Evolutionary conservation across 2,329 filamentous ascomycete species (phyloP), one percentile per base, ranked within the genome.

Genomic region (Aspergillus melleus): DNA sequence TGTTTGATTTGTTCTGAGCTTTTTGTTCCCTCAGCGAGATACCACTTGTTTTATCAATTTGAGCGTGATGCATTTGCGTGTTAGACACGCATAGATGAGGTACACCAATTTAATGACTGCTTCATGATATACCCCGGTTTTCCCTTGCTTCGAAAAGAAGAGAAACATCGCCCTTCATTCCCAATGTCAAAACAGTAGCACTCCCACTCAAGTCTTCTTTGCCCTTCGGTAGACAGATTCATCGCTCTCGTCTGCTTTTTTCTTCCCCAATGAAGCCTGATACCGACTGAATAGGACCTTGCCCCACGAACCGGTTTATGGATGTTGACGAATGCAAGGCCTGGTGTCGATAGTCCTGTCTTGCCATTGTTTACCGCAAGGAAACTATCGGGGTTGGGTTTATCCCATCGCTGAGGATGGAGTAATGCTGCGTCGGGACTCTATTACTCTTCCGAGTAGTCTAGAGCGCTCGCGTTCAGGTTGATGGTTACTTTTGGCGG

Each of bases 371-470:
- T 68, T 20, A 56, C 47, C 2, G 65, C 66, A 4, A 70, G 61
- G 46, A 62, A 68, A 20, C 67, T 70, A 4, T 62, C 30, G 19
- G 39, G 19, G 32, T 70, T 69, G 8, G 57, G 55, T 26, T 52
- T 57, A 47, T 70, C 68, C 68, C 68, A 69, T 39, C 66, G 58
- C 11, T 49, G 52, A 2, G 68, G 67, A 20, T 51, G n/a, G 14
- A 65, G 69, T 0, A 5, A n/a, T 1, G 30, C 19, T 4, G 30
- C 65, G 16, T 68, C 62, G 9, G 54, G 36, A 0, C 68, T 67
- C 68, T 67, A 68, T 58, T 70, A 69, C 30, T 62, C 62, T 19
- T 61, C 53, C 1, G 57, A 55, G 26, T 69, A 68, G 20, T 72
- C 68, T 4, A 70, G 52, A 4, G 52, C 57, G 44, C 54, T 58